Evolutionary conservation across 768 basidiomycete species (phyloP).

Genomic region (Tricholoma terreum): DNA sequence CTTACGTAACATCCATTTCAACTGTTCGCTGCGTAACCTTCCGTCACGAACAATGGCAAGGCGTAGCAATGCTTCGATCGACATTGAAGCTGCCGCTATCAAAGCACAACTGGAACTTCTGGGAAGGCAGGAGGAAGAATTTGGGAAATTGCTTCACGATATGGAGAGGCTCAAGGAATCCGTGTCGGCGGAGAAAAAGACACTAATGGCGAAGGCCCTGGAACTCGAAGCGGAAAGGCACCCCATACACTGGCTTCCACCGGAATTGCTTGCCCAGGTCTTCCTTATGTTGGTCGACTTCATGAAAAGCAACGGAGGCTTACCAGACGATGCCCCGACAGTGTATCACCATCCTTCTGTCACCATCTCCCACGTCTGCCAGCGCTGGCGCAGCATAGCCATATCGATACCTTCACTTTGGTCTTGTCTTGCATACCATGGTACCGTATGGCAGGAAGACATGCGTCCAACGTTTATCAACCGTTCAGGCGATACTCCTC

Average conservation of each 20-base stretch:
- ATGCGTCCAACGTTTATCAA: constrained; percentile 10
- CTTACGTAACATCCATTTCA: too few relatives aligned
- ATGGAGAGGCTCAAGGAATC: constrained; percentile 36
- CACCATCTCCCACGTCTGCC: constrained; percentile 46
- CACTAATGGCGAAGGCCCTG: constrained; percentile 22
- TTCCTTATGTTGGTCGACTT: constrained; percentile 30
- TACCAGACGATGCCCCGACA: constrained; percentile 8
- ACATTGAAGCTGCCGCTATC: constrained; percentile 35
- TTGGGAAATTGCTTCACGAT: constrained; percentile 38
- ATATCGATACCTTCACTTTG: constrained; percentile 44
- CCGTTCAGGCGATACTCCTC: constrained; percentile 15
- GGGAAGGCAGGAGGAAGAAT: constrained; percentile 36
- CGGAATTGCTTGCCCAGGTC: constrained; percentile 44
- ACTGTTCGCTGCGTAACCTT: too few relatives aligned
- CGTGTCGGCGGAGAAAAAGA: constrained; percentile 30
- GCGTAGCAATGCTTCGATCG: constrained; percentile 26
- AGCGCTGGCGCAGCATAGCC: constrained; percentile 45
- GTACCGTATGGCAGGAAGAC: constrained; percentile 16
- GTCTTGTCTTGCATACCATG: constrained; percentile 35
- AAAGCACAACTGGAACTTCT: constrained; percentile 36
- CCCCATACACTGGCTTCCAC: constrained; percentile 50
- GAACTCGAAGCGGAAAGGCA: constrained; percentile 38
- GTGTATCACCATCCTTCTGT: constrained; percentile 33
- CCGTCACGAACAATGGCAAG: constrained; percentile 19
- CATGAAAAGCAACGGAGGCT: constrained; percentile 22